phyloP scores from a whole-genome alignment of 83 land plant genomes.

The Diphasiastrum complanatum region DNA sequence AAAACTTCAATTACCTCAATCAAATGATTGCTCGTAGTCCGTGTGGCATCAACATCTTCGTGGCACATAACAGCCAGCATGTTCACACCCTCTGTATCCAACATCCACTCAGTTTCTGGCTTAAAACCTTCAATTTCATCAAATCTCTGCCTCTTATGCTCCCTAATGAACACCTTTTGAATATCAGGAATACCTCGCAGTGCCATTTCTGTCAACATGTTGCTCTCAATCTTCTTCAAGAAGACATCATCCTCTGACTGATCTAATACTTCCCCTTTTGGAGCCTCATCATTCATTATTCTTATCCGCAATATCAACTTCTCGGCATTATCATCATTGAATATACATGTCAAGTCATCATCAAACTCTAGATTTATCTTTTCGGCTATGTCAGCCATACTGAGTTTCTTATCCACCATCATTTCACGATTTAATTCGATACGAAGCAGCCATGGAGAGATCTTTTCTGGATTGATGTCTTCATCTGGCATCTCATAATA shows the following conservation, averaged over 20 bases:
- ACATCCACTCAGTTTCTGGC: constrained; percentile 85
- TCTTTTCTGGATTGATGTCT: constrained; percentile 70
- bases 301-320: constrained; percentile 83
- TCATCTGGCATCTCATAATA: constrained; percentile 96
- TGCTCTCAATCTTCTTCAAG: constrained; percentile 87
- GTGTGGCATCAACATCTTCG: constrained; percentile 86
- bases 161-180: constrained; percentile 85
- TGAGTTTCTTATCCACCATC: constrained; percentile 97
- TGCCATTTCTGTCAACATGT: constrained; percentile 91
- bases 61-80: constrained; percentile 92
- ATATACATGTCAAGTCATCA: constrained; percentile 88
- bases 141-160: constrained; percentile 55
- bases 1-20: constrained; percentile 95
- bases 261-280: constrained; percentile 66
- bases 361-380: constrained; percentile 82
- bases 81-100: constrained; percentile 98
- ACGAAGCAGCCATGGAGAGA: constrained; percentile 97
- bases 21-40: constrained; percentile 91
- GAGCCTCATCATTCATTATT: constrained; percentile 93
- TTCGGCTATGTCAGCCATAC: constrained; percentile 93
- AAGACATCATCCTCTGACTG: constrained; percentile 98
- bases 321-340: constrained; percentile 94
- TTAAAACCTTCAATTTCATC: constrained; percentile 78
- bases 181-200: constrained; percentile 94
- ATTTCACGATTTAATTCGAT: constrained; percentile 89